phyloP scores from a whole-genome alignment of 139 green algal genomes.

The Spirogloea muscicola region DNA sequence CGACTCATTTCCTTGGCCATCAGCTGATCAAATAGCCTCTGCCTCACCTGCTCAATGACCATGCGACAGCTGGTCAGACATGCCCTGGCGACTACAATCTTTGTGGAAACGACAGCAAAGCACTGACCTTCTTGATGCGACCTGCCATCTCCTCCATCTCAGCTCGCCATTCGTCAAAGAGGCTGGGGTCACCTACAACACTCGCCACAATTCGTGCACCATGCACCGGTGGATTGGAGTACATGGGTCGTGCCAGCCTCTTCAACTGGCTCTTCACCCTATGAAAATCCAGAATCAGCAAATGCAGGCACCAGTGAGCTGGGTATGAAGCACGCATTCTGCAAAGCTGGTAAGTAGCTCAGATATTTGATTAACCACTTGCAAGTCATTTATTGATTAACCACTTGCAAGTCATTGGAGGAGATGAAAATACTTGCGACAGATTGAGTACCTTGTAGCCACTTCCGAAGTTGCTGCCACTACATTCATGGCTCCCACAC shows the following conservation, averaged over 20 bases:
- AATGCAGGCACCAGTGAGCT: no score
- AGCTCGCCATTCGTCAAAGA: constrained; percentile 87
- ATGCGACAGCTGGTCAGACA: no score
- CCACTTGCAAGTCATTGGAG: no score
- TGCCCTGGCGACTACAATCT: not conserved
- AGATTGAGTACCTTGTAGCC: constrained; percentile 2
- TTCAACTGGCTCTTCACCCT: constrained; percentile 87
- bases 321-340: no score
- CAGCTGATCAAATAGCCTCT: constrained; percentile 71
- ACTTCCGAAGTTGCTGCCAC: constrained; percentile 64
- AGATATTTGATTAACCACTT: no score
- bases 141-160: constrained; percentile 96
- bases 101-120: not conserved
- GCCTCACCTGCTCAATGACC: constrained; percentile 64
- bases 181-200: constrained; percentile 56
- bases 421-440: no score
- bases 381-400: no score
- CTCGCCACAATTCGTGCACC: constrained; percentile 86
- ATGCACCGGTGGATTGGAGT: constrained; percentile 85
- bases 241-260: constrained; percentile 83
- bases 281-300: no score
- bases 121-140: constrained; percentile 73
- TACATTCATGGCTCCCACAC: constrained; percentile 85
- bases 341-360: no score
- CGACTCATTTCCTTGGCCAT: constrained; percentile 56